These are phyloP conservation scores for Parietichytrium sp. DNA, from an alignment of 108 stramenopile genomes.

Conservation along the genomic window DNA sequence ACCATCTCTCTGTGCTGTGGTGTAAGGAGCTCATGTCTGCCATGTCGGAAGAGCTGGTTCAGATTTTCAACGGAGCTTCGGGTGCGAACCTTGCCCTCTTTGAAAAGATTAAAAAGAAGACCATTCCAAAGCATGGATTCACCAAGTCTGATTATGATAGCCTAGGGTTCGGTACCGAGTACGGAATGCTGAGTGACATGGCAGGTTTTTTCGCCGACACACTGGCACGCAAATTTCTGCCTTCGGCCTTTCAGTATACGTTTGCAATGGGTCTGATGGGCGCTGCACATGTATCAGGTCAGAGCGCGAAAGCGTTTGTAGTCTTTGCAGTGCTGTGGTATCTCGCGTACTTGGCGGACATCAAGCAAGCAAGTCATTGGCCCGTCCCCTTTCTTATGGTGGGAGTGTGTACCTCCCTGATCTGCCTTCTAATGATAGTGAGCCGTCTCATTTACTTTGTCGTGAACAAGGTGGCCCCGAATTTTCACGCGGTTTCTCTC, in stretches of 20 bases:
- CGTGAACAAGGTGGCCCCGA: no score
- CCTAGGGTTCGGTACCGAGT: not conserved
- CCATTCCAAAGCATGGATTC: not conserved
- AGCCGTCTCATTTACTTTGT: no score
- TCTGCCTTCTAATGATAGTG: not conserved
- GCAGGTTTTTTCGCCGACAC: not conserved
- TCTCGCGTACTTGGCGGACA: not conserved
- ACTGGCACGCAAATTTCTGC: not conserved
- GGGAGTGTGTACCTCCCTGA: not conserved
- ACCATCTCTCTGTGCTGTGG: conserved; percentile 23
- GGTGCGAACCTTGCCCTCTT: not conserved
- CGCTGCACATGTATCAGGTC: not conserved
- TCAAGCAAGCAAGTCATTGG: not conserved
- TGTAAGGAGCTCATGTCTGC: not conserved
- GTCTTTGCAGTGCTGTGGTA: not conserved
- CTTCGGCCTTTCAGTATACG: not conserved
- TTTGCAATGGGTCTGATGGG: not conserved
- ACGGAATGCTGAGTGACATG: no score
- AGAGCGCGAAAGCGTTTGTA: not conserved
- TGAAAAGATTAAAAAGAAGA: not conserved
- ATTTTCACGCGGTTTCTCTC: no score
- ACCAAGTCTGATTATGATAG: not conserved
- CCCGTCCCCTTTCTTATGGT: not conserved
- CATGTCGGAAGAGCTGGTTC: not conserved
- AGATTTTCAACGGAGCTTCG: not conserved